Evolutionary conservation across 805 yeast genomes (phyloP).

Genomic region (Zygotorulaspora sp.): DNA sequence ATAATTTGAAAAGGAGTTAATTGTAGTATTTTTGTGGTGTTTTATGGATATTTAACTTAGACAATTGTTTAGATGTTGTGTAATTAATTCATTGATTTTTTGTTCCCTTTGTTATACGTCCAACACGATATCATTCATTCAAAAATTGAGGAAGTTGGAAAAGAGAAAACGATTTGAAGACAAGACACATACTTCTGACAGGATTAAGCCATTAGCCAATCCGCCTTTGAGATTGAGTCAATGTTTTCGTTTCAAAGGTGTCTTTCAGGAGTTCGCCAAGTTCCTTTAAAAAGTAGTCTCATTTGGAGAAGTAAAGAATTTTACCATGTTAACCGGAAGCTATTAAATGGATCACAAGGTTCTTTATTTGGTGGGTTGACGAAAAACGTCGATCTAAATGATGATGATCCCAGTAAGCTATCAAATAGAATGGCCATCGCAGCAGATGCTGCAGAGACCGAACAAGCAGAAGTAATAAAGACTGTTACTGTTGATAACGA

Average conservation of each 20-base stretch:
- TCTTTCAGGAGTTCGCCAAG: slow-evolving; percentile 2
- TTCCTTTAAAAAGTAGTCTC: slow-evolving; percentile 4
- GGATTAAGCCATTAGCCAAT: too few relatives aligned
- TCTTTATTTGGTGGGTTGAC: slow-evolving; percentile 29
- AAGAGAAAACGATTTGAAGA: too few relatives aligned
- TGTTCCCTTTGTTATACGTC: too few relatives aligned
- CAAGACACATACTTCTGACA: too few relatives aligned
- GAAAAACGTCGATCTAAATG: slow-evolving; percentile 16
- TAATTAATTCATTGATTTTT: too few relatives aligned
- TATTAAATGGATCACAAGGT: slow-evolving; percentile 6
- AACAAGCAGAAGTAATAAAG: slow-evolving; percentile 21
- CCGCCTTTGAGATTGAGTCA: not conserved
- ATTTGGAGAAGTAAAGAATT: slow-evolving; percentile 3
- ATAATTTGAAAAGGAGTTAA: slow-evolving; percentile 10
- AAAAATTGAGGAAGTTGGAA: too few relatives aligned
- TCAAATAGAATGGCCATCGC: slow-evolving; percentile 25
- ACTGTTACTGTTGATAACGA: slow-evolving; percentile 36
- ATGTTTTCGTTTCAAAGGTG: slow-evolving; percentile 10
- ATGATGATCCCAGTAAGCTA: slow-evolving; percentile 19
- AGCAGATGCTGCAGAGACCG: slow-evolving; percentile 18
- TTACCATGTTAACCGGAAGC: slow-evolving; percentile 9
- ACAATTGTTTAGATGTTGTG: not conserved
- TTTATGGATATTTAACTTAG: not conserved
- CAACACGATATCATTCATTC: too few relatives aligned
- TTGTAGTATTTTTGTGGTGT: not conserved